Percentiles rank a stretch among this genome's conserved stretches.
phyloP scores from a whole-genome alignment of 176 grass and related monocot genomes.

The Poa pratensis region DNA sequence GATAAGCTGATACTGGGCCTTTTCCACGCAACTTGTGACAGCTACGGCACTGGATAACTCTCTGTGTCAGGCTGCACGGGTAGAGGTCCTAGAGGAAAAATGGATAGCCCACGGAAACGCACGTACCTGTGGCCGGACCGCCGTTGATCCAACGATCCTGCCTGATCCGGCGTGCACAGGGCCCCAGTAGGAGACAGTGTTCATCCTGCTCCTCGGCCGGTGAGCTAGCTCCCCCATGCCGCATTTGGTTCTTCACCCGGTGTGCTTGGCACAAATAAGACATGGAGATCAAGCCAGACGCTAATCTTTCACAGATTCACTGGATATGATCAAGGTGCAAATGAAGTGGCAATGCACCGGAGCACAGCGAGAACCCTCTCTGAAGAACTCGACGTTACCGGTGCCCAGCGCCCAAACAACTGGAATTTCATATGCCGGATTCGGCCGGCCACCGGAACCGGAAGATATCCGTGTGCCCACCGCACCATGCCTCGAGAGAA shows the following conservation, averaged over 20 bases:
- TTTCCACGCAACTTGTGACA: not conserved
- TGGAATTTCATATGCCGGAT: not conserved
- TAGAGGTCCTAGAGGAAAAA: not conserved
- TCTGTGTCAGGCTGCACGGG: not conserved
- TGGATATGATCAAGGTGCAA: too few relatives aligned
- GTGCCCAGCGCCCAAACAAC: not conserved
- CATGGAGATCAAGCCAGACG: too few relatives aligned
- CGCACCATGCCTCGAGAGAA: not conserved
- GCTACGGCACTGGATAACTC: constrained; percentile 5
- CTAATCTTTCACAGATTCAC: too few relatives aligned
- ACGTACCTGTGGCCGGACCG: not conserved
- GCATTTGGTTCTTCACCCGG: too few relatives aligned
- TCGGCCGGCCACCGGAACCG: not conserved
- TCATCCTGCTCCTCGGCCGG: too few relatives aligned
- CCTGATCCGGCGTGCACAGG: not conserved
- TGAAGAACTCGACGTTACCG: not conserved
- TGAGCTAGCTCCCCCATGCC: too few relatives aligned
- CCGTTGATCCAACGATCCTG: not conserved
- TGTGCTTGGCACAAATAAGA: too few relatives aligned
- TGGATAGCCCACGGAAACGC: constrained; percentile 3
- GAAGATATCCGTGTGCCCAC: not conserved
- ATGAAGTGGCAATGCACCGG: too few relatives aligned
- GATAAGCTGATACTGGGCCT: constrained; percentile 10
- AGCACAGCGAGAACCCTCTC: too few relatives aligned
- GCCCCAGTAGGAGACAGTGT: too few relatives aligned